Conservation (phyloP, 345 rosid genomes). For the Eucalyptus virginea region DNA sequence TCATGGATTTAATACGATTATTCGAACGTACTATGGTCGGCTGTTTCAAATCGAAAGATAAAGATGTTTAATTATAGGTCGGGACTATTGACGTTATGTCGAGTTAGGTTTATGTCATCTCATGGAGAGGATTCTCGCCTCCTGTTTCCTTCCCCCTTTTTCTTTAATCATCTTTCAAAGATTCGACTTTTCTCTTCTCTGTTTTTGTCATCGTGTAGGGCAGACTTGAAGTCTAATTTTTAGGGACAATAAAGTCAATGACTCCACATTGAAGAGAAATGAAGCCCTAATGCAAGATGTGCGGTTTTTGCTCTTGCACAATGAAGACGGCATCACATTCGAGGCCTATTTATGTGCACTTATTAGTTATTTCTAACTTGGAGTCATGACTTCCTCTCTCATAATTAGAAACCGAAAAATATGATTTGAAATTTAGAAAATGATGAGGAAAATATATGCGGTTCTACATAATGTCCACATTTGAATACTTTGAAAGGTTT, state of each 20-base stretch:
- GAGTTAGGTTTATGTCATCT: slow-evolving; percentile 5
- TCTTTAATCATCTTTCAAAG: not conserved
- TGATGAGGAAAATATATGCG: not conserved
- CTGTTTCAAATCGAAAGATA: not conserved
- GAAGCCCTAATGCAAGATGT: not conserved
- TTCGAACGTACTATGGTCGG: not conserved
- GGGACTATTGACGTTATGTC: not conserved
- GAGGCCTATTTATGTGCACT: not conserved
- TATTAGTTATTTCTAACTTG: not conserved
- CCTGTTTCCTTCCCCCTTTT: not conserved
- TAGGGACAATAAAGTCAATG: not conserved
- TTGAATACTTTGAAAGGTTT: not conserved
- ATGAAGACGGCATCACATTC: not conserved
- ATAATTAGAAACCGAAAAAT: not conserved
- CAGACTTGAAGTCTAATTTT: not conserved
- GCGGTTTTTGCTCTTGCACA: not conserved
- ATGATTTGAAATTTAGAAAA: not conserved
- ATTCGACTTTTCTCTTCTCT: not conserved
- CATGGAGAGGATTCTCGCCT: not conserved
- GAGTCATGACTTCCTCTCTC: not conserved
- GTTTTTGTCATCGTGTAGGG: not conserved
- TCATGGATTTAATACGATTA: not conserved
- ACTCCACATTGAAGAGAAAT: not conserved
- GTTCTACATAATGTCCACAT: not conserved
- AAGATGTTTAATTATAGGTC: not conserved